Conservation (phyloP, 2,329 filamentous ascomycete genomes). For the Botrytis paeoniae region DNA sequence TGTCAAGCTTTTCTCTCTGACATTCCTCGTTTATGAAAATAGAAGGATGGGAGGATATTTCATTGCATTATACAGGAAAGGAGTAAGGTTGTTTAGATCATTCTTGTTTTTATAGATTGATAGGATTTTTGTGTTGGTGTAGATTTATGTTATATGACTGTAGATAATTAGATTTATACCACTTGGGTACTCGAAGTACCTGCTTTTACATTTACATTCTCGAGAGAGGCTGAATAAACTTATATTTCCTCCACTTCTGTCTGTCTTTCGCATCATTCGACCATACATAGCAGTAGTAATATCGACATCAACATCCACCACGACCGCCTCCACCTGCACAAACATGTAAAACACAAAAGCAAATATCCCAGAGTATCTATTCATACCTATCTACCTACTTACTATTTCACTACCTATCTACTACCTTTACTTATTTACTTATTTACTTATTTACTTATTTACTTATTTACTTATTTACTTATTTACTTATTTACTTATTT, state of each 20-base stretch:
- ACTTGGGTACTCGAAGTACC: not conserved
- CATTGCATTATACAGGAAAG: not conserved
- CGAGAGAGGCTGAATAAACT: conserved; percentile 7
- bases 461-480: no score
- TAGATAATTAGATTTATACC: conserved; percentile 4
- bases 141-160: not conserved
- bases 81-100: not conserved
- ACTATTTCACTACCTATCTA: no score
- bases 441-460: no score
- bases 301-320: not conserved
- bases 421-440: no score
- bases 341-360: no score
- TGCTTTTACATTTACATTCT: not conserved
- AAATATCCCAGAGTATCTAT: no score
- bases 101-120: not conserved
- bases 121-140: not conserved
- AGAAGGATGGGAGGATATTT: not conserved
- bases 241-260: not conserved
- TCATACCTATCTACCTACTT: no score
- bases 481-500: no score
- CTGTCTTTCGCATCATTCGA: not conserved
- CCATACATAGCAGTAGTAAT: not conserved
- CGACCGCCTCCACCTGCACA: not conserved
- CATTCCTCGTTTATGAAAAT: not conserved
- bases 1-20: not conserved